Evolutionary conservation across 495 filamentous ascomycete genomes (phyloP), one percentile per base, ranked within the genome.

Genomic region (Hapsidospora chrysogenum): DNA sequence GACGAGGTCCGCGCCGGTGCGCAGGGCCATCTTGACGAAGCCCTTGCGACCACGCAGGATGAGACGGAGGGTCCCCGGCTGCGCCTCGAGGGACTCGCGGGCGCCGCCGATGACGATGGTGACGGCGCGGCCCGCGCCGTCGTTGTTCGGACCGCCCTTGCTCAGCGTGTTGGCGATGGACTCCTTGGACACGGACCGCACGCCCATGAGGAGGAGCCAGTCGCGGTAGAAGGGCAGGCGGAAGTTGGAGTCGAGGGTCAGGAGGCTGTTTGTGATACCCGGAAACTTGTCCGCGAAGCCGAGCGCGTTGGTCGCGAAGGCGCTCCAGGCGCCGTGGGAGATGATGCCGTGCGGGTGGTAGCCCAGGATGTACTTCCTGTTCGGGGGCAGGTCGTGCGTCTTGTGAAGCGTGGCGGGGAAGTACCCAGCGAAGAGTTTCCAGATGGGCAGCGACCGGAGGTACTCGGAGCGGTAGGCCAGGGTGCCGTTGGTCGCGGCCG

Each of bases 271-370:
- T 14, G 74, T 92, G 44, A 97, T 94, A n/a, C 85, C 87, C 0
- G 92, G 92, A 44, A 95, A 97, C 17, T 95, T 72, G 36, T 78
- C 69, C 2, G 72, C 72, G 54, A 96, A 97, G 2, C 89, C 85
- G 4, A 92, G 64, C 0, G 82, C 81, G 44, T 96, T 89, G 4
- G 92, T 96, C 19, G 66, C 81, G 43, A 97, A 95, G 11, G 86
- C 78, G 3, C 80, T 83, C 55, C 89, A 95, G 1, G 92, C 89
- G 25, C 89, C 89, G 48, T 94, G 83, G 10, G 79, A 85, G 46
- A 97, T 93, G 54, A 97, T 95, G 27, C 89, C 89, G 52, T 96
- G 87, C 0, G 87, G 87, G 49, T 95, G 89, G 52, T 96, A 95
- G 28, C 92, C 89, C 50, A 97, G 92, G 44, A 97, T 87, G 58